Evolutionary conservation across 2,329 filamentous ascomycete genomes (phyloP).

Genomic region (Fusarium tuaranense): DNA sequence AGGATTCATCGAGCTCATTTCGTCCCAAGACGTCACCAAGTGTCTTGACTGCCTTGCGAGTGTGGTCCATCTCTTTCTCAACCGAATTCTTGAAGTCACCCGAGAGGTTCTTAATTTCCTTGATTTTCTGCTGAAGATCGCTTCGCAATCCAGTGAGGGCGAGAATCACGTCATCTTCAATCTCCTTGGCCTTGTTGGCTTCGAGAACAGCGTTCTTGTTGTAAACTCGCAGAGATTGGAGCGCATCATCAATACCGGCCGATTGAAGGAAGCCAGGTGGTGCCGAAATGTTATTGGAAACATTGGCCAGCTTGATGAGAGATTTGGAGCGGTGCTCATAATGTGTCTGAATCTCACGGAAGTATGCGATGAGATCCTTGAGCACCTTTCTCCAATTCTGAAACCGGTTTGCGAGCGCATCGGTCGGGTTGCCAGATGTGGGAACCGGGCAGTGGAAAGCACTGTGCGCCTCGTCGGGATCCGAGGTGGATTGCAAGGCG

Average conservation of each 20-base stretch:
- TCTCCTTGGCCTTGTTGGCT: conserved; percentile 88
- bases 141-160: conserved; percentile 87
- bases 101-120: conserved; percentile 94
- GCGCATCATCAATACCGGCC: conserved; percentile 89
- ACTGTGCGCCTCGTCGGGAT: conserved; percentile 80
- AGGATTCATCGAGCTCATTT: conserved; percentile 80
- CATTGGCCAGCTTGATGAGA: conserved; percentile 83
- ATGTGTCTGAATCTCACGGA: conserved; percentile 88
- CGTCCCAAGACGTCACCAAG: conserved; percentile 86
- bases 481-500: conserved; percentile 74
- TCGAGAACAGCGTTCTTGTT: conserved; percentile 85
- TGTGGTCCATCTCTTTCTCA: conserved; percentile 92
- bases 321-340: conserved; percentile 90
- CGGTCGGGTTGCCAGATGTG: conserved; percentile 87
- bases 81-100: conserved; percentile 98
- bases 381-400: conserved; percentile 97
- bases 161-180: conserved; percentile 90
- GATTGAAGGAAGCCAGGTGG: conserved; percentile 82
- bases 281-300: conserved; percentile 82
- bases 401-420: conserved; percentile 87
- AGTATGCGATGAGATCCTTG: conserved; percentile 94
- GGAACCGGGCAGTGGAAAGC: conserved; percentile 92
- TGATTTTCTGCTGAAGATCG: conserved; percentile 95
- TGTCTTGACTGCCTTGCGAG: conserved; percentile 80
- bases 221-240: conserved; percentile 82